Conservation (phyloP, 768 basidiomycete genomes). For the Suillus occidentalis region DNA sequence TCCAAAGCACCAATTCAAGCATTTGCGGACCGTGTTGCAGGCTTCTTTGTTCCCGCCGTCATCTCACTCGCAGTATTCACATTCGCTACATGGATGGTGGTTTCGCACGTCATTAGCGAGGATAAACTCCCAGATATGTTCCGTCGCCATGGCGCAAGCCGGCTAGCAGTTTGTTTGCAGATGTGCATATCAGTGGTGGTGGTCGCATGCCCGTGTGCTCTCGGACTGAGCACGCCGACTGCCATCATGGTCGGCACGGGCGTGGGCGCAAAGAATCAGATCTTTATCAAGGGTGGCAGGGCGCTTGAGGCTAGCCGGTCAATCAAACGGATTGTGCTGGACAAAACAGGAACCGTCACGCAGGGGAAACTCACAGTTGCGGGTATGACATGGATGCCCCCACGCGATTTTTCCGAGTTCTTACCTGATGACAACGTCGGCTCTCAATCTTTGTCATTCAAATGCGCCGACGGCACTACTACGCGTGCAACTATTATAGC, state of each 20-base stretch:
- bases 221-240: conserved; percentile 94
- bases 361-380: conserved; percentile 88
- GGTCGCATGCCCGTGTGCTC: conserved; percentile 96
- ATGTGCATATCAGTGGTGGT: conserved; percentile 98
- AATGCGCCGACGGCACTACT: conserved; percentile 63
- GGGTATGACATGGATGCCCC: conserved; percentile 71
- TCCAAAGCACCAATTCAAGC: conserved; percentile 98
- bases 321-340: conserved; percentile 81
- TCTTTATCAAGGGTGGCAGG: conserved; percentile 95
- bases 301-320: conserved; percentile 89
- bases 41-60: conserved; percentile 92
- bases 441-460: conserved; percentile 15
- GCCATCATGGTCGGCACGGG: conserved; percentile 99
- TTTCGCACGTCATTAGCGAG: conserved; percentile 58
- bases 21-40: conserved; percentile 92
- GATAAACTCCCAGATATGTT: conserved; percentile 80
- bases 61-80: conserved; percentile 80
- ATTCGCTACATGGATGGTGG: conserved; percentile 78
- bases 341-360: conserved; percentile 98
- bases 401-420: conserved; percentile 30
- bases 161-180: conserved; percentile 89
- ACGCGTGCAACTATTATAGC: conserved; percentile 63
- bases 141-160: conserved; percentile 76
- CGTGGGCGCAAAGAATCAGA: conserved; percentile 94
- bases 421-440: conserved; percentile 14